Base-by-base conservation (phyloP, 257 asterid genomes). In the Parsonsia alboflavescens region DNA sequence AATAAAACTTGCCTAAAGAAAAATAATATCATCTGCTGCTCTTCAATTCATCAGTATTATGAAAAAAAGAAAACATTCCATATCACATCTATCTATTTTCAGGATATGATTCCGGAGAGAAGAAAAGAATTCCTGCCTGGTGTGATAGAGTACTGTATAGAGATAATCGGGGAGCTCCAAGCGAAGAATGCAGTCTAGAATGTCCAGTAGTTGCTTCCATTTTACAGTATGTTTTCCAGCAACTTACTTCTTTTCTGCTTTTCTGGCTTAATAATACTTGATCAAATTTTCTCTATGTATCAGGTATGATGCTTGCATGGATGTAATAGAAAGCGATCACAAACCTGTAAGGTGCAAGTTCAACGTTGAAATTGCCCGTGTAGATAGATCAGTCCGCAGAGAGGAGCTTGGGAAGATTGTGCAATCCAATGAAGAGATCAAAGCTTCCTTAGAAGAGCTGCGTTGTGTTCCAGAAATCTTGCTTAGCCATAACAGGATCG, bases 41-140 rank as follows among this genome's bases (percentile, higher is more conserved):
- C 39, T 3, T 33, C 39, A 33, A 33, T 33, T 33, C 39, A 33
- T 33, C 39, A 33, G 39, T 33, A 33, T 33, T 33, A 33, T 33
- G 39, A 3, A 33, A 33, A 33, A 33, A 33, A 33, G 3, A 33
- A 33, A 33, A 33, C 39, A 33, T 33, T 33, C 39, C 39, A 33
- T 22, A 41, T 28, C 42, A 24, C 44, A 16, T 42, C 48, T 68
- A 45, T 22, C 24, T 44, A 49, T 71, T 52, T 58, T 76, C 73
- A 95, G 99, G 99, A 42, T 95, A 95, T 86, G 99, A 95, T 68
- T 92, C 99, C 62, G 98, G 99, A 0, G 99, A 95, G 85, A 95
- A 95, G 90, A 95, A 95, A 76, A 77, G 98, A 44, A 95, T 92
- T 77, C 99, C 98, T 9, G 99, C 99, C 17, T 95, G 99, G 99